Base-by-base conservation (phyloP, 2,329 filamentous ascomycete genomes). In the Trichothecium roseum region DNA sequence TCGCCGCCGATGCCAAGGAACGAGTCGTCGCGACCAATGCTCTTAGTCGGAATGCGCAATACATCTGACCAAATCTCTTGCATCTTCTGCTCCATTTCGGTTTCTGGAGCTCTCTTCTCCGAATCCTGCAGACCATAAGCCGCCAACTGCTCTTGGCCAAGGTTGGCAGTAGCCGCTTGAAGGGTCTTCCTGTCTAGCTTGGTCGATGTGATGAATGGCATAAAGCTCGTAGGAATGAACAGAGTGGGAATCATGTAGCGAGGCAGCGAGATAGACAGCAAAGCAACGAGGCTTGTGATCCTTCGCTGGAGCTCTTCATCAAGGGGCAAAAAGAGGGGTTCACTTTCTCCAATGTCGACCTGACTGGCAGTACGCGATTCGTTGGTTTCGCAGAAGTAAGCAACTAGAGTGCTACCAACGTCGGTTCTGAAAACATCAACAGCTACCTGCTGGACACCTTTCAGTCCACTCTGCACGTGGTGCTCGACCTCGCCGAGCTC, bases 1-100 rank as follows among this genome's bases (percentile, higher is more conserved):
- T 77, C 72, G 16, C 74, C 74, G 1, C 74, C 73, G 0, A 75
- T 61, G 3, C 63, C 62, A 60, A 78, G 76, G 53, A 78, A 78
- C 52, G 68, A 72, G 44, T 75, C 67, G 9, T 73, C 64, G 2
- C 66, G 52, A 2, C 66, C 60, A n/a, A 77, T 70, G 2, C 63
- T 54, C 4, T 66, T 57, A 34, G 67, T 55, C 1, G 53, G 43
- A 1, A 69, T 48, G 1, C 46, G 50, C 22, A 74, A 51, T 2
- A 72, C 60, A 4, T 56, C 56, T 22, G 62, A 57, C 70, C 72
- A 77, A 10, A 69, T 52, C 6, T 52, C 46, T 10, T 59, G 61
- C 7, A 76, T 53, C 6, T 52, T 56, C 33, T 56, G 55, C 44
- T 70, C 29, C 13, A 29, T 17, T n/a, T 35, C 18, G 20, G 33